These are phyloP conservation scores for Carnegiea gigantea DNA, from an alignment of 179 eudicot species.

Conservation along the genomic window DNA sequence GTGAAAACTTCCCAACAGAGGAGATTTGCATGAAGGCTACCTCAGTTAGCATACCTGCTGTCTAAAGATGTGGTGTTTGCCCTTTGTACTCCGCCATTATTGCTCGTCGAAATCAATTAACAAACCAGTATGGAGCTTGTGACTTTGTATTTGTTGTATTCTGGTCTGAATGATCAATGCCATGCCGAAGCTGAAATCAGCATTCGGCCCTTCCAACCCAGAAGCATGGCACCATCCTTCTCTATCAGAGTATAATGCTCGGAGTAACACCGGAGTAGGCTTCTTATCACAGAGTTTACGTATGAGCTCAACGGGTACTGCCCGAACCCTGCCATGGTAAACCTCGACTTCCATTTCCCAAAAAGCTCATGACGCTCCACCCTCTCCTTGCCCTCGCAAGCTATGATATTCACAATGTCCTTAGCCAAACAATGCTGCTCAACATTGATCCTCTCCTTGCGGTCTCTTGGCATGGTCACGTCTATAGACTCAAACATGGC, in stretches of 20 bases:
- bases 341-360: slow-evolving; percentile 87
- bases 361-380: slow-evolving; percentile 86
- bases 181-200: slow-evolving; percentile 90
- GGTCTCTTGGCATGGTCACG: slow-evolving; percentile 57
- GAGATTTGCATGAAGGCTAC: too few relatives aligned
- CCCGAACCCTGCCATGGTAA: slow-evolving; percentile 85
- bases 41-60: too few relatives aligned
- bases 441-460: slow-evolving; percentile 71
- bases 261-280: slow-evolving; percentile 60
- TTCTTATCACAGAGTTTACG: slow-evolving; percentile 71
- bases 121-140: background rate
- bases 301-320: slow-evolving; percentile 70
- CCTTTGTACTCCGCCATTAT: background rate
- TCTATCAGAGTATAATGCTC: slow-evolving; percentile 75
- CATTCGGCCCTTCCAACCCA: slow-evolving; percentile 86
- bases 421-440: slow-evolving; percentile 91
- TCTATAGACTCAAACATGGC: slow-evolving; percentile 96
- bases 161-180: slow-evolving; percentile 41
- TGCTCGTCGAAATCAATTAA: slow-evolving; percentile 15
- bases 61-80: too few relatives aligned
- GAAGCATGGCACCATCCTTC: slow-evolving; percentile 84
- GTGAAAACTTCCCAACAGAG: background rate
- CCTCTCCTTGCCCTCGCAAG: slow-evolving; percentile 88
- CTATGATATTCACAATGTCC: slow-evolving; percentile 76
- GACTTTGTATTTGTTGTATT: background rate